phyloP scores from a whole-genome alignment of 257 asterid species.

The Nemophila menziesii region DNA sequence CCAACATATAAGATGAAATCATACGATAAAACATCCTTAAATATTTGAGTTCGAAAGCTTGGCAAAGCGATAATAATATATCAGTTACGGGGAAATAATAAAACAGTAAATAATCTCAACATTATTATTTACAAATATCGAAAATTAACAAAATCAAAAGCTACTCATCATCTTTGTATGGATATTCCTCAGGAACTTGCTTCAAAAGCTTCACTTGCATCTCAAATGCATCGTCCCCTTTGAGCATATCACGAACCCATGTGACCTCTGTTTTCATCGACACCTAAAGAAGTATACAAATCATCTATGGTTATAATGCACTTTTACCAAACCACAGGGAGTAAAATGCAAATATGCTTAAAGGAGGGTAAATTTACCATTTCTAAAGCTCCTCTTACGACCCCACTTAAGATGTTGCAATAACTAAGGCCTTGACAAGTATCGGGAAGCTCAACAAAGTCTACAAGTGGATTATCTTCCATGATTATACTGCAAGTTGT shows the following conservation, averaged over 20 bases:
- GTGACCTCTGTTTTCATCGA: conserved; percentile 95
- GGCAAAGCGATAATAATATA: no score
- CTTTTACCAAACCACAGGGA: no score
- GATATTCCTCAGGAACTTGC: conserved; percentile 98
- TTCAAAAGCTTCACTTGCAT: conserved; percentile 85
- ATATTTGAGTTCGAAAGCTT: no score
- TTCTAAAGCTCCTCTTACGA: conserved; percentile 87
- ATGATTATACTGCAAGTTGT: conserved; percentile 84
- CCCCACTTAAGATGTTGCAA: conserved; percentile 92
- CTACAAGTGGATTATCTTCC: conserved; percentile 94
- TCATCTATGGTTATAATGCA: background rate
- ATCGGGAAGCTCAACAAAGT: conserved; percentile 96
- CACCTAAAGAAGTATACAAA: conserved; percentile 29
- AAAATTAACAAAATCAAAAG: conserved; percentile 8
- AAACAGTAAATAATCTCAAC: no score
- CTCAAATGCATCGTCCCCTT: conserved; percentile 94
- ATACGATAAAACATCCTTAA: no score
- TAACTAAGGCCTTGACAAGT: conserved; percentile 91
- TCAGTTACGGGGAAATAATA: no score
- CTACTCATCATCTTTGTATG: conserved; percentile 94
- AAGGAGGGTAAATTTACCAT: conserved; percentile 55
- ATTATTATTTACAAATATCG: conserved; percentile 15
- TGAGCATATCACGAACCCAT: conserved; percentile 94
- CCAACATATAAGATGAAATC: no score
- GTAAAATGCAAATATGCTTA: conserved; percentile 1